Evolutionary conservation across 495 filamentous ascomycete genomes (phyloP), one percentile per base, ranked within the genome.

Genomic region (Aspergillus leporis): DNA sequence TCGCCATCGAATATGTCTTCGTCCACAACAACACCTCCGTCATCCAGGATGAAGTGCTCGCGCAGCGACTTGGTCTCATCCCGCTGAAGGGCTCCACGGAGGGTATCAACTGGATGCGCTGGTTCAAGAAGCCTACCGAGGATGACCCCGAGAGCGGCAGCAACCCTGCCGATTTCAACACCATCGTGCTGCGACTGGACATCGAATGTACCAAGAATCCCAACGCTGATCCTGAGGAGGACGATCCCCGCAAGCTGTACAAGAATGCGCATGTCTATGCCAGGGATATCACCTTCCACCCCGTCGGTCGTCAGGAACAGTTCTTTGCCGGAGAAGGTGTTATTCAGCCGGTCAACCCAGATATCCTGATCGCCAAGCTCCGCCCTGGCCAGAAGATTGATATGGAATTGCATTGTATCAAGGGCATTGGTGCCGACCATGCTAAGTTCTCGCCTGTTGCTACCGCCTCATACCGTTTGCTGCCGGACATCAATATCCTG

Each of bases 381-480:
- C 87, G 95, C 34, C 95, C 95, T 0, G 91, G 90, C 0, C 95
- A 99, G 78, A 82, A 83, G 61, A 87, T 99, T 62, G 80, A 90
- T 56, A 71, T 96, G 56, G 83, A 88, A 58, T 84, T 93, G 82
- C 92, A 96, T 75, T 90, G 90, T 73, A 83, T 93, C 73, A 97
- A 97, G 74, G 95, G 95, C 23, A 87, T 94, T 55, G 95, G 95
- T 16, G 88, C 86, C 56, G 94, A 98, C 75, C 95, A 99, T 73
- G 90, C 95, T 49, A 99, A 99, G 70, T 99, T 93, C 80, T 96
- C 91, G 1, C 95, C 95, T 28, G 95, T 99, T 19, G 93, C 93
- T 5, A 96, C 95, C 0, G 93, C 94, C 9, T 87, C 87, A 40
- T 99, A 99, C 76, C 85, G 95, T 18, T 81, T 99, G 9, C 69